Evolutionary conservation across 345 rosid genomes (phyloP), one percentile per base, ranked within the genome.

Genomic region (Trapa bicornis): DNA sequence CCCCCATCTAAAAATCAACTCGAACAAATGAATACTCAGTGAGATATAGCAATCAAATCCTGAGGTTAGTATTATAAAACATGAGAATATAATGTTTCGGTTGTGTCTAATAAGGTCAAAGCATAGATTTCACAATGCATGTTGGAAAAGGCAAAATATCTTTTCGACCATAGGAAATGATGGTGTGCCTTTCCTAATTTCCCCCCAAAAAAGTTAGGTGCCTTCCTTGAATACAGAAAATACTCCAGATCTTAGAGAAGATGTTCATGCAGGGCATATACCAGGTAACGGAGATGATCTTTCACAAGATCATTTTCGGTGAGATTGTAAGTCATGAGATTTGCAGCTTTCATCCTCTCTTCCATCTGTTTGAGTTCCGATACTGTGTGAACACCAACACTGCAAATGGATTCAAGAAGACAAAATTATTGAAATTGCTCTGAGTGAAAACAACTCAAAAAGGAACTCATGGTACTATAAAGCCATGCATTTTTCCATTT

Each of bases 271-370:
- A 47, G 16, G 17, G 41, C 8, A 50, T 61, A 75, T 78, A 87
- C 99, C 96, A 94, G 83, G 79, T 95, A 87, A 62, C 97, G 91
- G 74, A 95, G 67, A 67, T 95, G 99, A 84, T 95, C 97, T 83
- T 95, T 95, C 68, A 87, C 99, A 74, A 95, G 80, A 77, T 91
- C 96, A 78, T 87, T 87, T 60, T 76, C 67, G 41, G 99, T 95
- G 70, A 95, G 96, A 81, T 89, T 89, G 75, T 45, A 66, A 69
- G 97, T 91, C 74, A 17, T 80, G 67, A 94, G 78, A 72, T 87
- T 82, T 73, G 85, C 82, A 66, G 84, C 80, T 73, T 86, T 87
- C 97, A 94, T 86, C 72, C 97, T 82, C 69, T 73, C 73, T 74
- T 65, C 78, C 85, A 91, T 77, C 66, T 71, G 87, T 79, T 83